Base-by-base conservation (phyloP, 305 asterid genomes). In the Fraxinus xanthoxyloides region DNA sequence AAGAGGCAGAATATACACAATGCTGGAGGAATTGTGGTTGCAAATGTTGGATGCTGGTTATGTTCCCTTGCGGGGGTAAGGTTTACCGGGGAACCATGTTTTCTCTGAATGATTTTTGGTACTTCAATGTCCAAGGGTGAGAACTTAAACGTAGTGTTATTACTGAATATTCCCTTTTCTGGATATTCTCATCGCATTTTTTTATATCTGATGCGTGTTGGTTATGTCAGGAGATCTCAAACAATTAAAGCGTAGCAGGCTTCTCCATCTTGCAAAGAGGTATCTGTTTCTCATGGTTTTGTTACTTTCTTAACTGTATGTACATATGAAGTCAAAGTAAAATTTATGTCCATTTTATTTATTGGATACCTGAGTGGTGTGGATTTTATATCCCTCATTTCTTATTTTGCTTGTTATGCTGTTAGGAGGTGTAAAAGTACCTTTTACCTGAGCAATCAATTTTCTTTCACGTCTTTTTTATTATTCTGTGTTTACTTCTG, bases 1-100 rank as follows among this genome's bases (percentile, higher is more conserved):
- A 26, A 26, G 89, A 79, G 89, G 84, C 3, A 85, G 73, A 75
- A 86, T 92, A 81, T 85, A 88, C 61, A 72, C 73, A 6, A 86
- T 88, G 72, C 78, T 92, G 74, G 92, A 91, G 82, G 93, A 90
- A 76, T 67, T 93, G 80, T 87, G 86, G 89, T 75, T 88, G 85
- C 97, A 93, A 79, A 92, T 90, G 88, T 79, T 87, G 3, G 95
- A 93, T 85, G 90, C 84, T 82, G 93, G 85, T 77, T 84, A 46
- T 84, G 28, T 75, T 54, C 86, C 90, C 46, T 26, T 46, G 30
- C 31, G 54, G 38, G 81, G 81, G 26, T 70, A 79, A 79, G 35
- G 54, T 12, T 28, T 63, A 2, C 48, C 9, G 19, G 31, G 32
- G 48, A 54, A 51, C 30, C 78, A 59, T 59, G 34, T 63, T 3